A percentile compares a stretch with the other conserved stretches of the same genome.
phyloP scores from a whole-genome alignment of 192 early-diverging fungal genomes.

The Coemansia sp. region DNA sequence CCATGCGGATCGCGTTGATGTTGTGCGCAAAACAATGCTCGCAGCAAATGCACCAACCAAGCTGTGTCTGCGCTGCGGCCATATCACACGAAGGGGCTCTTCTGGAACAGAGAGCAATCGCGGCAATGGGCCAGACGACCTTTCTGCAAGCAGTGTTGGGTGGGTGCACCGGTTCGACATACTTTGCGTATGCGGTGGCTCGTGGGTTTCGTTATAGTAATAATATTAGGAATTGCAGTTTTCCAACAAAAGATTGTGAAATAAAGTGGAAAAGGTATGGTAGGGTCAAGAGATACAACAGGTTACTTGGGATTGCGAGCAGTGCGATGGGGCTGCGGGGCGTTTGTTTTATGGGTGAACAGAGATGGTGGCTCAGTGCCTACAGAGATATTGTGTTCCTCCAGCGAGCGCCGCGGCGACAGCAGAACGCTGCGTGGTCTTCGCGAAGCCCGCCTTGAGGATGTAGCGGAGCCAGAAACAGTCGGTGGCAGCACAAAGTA shows the following conservation, averaged over 20 bases:
- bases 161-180: constrained; percentile 45
- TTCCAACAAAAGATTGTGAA: neutral
- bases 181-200: constrained; percentile 46
- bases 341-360: constrained; percentile 30
- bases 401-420: constrained; percentile 54
- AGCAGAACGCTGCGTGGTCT: constrained; percentile 53
- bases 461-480: neutral
- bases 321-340: constrained; percentile 26
- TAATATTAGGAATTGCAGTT: neutral
- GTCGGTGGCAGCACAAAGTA: constrained; percentile 35
- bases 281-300: neutral
- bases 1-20: constrained; percentile 35
- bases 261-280: neutral
- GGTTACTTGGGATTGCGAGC: constrained; percentile 30
- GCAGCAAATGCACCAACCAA: constrained; percentile 22
- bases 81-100: constrained; percentile 24
- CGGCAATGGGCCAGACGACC: neutral
- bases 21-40: constrained; percentile 47
- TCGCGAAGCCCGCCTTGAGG: constrained; percentile 38
- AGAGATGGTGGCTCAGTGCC: constrained; percentile 23
- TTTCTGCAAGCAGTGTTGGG: neutral
- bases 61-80: constrained; percentile 47
- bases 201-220: constrained; percentile 39
- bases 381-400: constrained; percentile 35
- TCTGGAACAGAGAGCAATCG: neutral